phyloP scores from a whole-genome alignment of 345 rosid species.

The Adansonia digitata region DNA sequence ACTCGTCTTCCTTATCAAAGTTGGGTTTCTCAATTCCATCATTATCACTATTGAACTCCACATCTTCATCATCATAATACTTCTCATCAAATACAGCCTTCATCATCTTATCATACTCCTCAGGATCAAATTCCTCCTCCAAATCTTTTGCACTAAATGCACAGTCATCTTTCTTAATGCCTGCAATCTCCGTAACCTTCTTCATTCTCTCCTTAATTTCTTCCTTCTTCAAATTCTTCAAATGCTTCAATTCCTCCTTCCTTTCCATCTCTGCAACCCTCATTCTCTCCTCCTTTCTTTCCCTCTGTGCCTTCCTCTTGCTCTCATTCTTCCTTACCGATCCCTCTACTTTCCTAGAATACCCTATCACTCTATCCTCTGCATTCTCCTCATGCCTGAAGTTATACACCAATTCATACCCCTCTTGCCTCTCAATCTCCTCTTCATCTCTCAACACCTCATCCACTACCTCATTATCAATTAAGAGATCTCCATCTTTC shows the following conservation, averaged over 20 bases:
- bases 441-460: conserved; percentile 54
- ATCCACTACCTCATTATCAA: conserved; percentile 44
- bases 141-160: conserved; percentile 33
- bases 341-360: conserved; percentile 68
- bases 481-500: conserved; percentile 6
- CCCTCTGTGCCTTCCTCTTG: conserved; percentile 66
- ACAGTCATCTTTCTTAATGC: conserved; percentile 47
- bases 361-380: conserved; percentile 66
- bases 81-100: conserved; percentile 50
- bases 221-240: conserved; percentile 86
- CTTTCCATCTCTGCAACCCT: conserved; percentile 61
- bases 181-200: conserved; percentile 65
- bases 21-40: conserved; percentile 70
- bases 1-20: conserved; percentile 79
- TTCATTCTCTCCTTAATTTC: conserved; percentile 74
- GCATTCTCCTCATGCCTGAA: conserved; percentile 66
- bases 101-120: conserved; percentile 78
- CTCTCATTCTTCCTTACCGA: conserved; percentile 78
- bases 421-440: conserved; percentile 50
- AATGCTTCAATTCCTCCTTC: conserved; percentile 73
- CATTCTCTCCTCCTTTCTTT: conserved; percentile 66
- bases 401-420: conserved; percentile 41
- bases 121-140: conserved; percentile 80
- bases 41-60: conserved; percentile 36
- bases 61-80: conserved; percentile 64